Evolutionary conservation across 345 rosid genomes (phyloP).

Genomic region (Hevea brasiliensis): DNA sequence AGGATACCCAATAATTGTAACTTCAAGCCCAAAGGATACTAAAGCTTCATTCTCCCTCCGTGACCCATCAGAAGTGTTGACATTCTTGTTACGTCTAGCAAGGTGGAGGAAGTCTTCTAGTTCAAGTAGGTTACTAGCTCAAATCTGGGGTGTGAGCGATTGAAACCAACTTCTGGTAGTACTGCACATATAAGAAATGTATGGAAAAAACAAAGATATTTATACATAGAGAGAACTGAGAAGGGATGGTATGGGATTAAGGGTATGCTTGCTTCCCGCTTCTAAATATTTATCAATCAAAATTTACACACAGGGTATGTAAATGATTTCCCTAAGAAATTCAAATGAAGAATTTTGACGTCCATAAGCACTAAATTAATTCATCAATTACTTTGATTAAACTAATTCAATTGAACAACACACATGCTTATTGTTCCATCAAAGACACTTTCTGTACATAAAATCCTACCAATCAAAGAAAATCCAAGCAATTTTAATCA

Average conservation of each 20-base stretch:
- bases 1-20: slow-evolving; percentile 47
- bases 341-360: too few relatives aligned
- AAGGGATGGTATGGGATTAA: too few relatives aligned
- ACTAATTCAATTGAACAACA: too few relatives aligned
- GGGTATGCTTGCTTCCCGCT: slow-evolving; percentile 4
- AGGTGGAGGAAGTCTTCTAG: slow-evolving; percentile 37
- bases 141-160: slow-evolving; percentile 24
- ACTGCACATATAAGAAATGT: not conserved
- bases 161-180: not conserved
- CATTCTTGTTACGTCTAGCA: slow-evolving; percentile 34
- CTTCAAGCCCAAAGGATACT: slow-evolving; percentile 41
- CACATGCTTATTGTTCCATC: too few relatives aligned
- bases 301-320: not conserved
- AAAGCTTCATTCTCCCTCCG: slow-evolving; percentile 44
- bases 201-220: not conserved
- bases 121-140: slow-evolving; percentile 24
- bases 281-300: not conserved
- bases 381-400: too few relatives aligned
- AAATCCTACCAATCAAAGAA: too few relatives aligned
- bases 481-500: too few relatives aligned
- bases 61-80: slow-evolving; percentile 41
- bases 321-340: not conserved
- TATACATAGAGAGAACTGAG: not conserved
- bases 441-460: too few relatives aligned
- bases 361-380: too few relatives aligned